phyloP scores from a whole-genome alignment of 2,329 filamentous ascomycete genomes.

The Colletotrichum sp. region DNA sequence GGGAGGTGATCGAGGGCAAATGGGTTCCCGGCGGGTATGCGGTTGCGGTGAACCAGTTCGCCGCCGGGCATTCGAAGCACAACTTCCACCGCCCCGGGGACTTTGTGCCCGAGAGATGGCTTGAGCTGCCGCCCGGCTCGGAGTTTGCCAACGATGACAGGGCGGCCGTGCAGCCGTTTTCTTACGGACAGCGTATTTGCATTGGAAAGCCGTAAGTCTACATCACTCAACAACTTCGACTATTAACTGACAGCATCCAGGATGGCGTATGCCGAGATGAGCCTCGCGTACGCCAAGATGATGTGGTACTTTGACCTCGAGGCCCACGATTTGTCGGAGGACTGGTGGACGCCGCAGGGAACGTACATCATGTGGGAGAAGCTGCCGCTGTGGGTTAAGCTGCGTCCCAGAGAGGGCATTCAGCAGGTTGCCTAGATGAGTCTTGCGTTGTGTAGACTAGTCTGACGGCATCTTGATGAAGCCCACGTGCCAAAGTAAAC shows the following conservation, averaged over 20 bases:
- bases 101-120: slow-evolving; percentile 2
- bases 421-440: not conserved
- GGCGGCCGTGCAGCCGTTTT: slow-evolving; percentile 46
- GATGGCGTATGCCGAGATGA: slow-evolving; percentile 54
- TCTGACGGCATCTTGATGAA: not conserved
- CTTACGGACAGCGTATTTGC: slow-evolving; percentile 52
- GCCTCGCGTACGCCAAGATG: slow-evolving; percentile 48
- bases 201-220: slow-evolving; percentile 51
- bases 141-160: not conserved
- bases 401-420: not conserved
- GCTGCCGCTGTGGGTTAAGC: not conserved
- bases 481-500: not conserved
- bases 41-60: not conserved
- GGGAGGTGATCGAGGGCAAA: not conserved
- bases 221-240: not conserved
- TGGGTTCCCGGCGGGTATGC: not conserved
- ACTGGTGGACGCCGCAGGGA: slow-evolving; percentile 35
- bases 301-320: slow-evolving; percentile 51
- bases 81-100: not conserved
- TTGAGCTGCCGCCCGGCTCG: not conserved
- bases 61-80: not conserved
- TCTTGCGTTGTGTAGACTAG: not conserved
- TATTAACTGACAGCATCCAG: slow-evolving; percentile 1
- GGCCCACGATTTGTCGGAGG: slow-evolving; percentile 32
- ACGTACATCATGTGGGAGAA: slow-evolving; percentile 4